Evolutionary conservation across 1,284 basidiomycete genomes (phyloP), one percentile per base, ranked within the genome.

Genomic region (Fomitopsis betulina): DNA sequence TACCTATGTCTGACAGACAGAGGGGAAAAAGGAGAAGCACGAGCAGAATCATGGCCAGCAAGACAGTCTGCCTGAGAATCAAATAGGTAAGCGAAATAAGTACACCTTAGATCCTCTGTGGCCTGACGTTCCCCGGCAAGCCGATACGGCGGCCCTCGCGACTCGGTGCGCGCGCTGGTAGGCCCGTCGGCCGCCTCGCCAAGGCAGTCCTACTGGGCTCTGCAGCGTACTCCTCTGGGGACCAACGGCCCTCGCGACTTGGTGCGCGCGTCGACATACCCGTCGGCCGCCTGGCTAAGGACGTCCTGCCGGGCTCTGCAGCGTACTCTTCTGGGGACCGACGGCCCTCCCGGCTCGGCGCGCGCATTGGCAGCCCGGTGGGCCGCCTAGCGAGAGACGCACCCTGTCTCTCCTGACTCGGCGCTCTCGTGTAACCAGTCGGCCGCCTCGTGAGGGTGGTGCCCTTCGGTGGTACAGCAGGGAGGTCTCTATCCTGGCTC

Each of bases 61-160:
- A n/a, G 49, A 51, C 39, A 25, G 37, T 40, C 23, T 38, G 10
- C 4, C 5, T n/a, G 17, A 17, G 17, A 17, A 42, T 17, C 37
- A 53, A 27, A 53, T 8, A 40, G 52, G 27, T 27, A 50, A n/a
- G 45, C 8, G 8, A 37, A 10, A 37, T 37, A 37, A 19, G 5
- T 13, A 55, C 19, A 32, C 27, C 42, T 56, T 37, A 58, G 27
- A 51, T 21, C 53, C 43, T 54, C 45, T 58, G 57, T 10, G 53
- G 57, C 35, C 58, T 37, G 25, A 59, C 55, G 23, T 42, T 56
- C 37, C 47, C 21, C 17, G 58, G 58, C 35, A 59, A 30, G 17
- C 58, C 58, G 17, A 58, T 47, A 17, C 58, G 58, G n/a, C 49
- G 49, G 10, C 49, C 49, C 32, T 51, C 49, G 21, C 49, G 49